These are phyloP conservation scores for Tylopilus sp. DNA, from an alignment of 768 basidiomycete species.

Conservation along the genomic window DNA sequence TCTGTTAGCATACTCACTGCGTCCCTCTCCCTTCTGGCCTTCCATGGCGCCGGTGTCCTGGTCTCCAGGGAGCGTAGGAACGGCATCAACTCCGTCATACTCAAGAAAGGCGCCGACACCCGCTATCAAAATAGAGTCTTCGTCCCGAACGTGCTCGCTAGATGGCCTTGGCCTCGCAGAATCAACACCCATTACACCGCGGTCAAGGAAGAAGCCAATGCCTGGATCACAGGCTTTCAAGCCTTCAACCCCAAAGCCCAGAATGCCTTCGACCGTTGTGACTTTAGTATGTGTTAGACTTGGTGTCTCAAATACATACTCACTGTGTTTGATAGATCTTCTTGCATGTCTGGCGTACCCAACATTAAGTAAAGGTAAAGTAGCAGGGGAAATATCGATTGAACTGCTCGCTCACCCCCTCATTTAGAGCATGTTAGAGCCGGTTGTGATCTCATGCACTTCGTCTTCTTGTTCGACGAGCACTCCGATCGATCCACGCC, in stretches of 20 bases:
- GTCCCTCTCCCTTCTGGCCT: too few relatives aligned
- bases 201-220: not conserved
- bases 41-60: too few relatives aligned
- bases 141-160: not conserved
- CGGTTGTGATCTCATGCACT: too few relatives aligned
- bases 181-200: not conserved
- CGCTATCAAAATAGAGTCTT: not conserved
- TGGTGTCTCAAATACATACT: not conserved
- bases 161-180: not conserved
- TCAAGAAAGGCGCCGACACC: not conserved
- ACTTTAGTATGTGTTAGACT: not conserved
- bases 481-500: too few relatives aligned
- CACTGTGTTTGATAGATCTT: not conserved
- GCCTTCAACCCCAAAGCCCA: not conserved
- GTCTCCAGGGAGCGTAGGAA: too few relatives aligned
- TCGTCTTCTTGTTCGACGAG: too few relatives aligned
- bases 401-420: not conserved
- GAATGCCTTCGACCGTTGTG: too few relatives aligned
- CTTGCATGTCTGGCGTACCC: not conserved
- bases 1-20: too few relatives aligned
- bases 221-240: not conserved
- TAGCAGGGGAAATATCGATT: not conserved
- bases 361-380: not conserved
- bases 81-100: too few relatives aligned
- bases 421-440: not conserved